Evolutionary conservation across 495 filamentous ascomycete species (phyloP).

Genomic region (Cercophora samala): DNA sequence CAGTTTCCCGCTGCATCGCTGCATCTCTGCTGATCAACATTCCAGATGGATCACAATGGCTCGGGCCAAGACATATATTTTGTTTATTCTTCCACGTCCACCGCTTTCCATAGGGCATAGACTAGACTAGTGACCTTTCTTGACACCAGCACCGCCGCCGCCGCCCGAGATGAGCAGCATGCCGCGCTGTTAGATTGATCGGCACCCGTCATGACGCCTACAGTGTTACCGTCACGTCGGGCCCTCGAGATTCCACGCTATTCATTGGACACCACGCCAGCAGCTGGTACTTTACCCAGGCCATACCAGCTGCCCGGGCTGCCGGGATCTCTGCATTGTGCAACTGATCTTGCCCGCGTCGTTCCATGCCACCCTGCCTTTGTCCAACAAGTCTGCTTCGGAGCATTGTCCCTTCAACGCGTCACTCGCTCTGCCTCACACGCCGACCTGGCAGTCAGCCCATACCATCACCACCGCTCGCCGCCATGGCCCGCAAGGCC

Average conservation of each 20-base stretch:
- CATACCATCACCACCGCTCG: not conserved
- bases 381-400: not conserved
- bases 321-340: not conserved
- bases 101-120: too few relatives aligned
- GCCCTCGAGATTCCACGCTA: not conserved
- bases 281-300: not conserved
- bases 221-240: not conserved
- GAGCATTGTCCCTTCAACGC: not conserved
- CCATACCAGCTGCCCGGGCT: not conserved
- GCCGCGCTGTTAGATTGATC: not conserved
- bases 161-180: not conserved
- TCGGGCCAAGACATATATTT: too few relatives aligned
- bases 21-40: not conserved
- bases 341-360: not conserved
- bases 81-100: too few relatives aligned
- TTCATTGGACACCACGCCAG: not conserved
- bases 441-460: not conserved
- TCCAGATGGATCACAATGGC: not conserved
- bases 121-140: too few relatives aligned
- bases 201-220: not conserved
- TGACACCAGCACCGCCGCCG: not conserved
- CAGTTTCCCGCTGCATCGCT: not conserved
- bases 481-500: conserved; percentile 13
- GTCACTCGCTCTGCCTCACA: not conserved
- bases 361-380: not conserved